phyloP scores from a whole-genome alignment of 441 rosid genomes.

The Sinapis alba region DNA sequence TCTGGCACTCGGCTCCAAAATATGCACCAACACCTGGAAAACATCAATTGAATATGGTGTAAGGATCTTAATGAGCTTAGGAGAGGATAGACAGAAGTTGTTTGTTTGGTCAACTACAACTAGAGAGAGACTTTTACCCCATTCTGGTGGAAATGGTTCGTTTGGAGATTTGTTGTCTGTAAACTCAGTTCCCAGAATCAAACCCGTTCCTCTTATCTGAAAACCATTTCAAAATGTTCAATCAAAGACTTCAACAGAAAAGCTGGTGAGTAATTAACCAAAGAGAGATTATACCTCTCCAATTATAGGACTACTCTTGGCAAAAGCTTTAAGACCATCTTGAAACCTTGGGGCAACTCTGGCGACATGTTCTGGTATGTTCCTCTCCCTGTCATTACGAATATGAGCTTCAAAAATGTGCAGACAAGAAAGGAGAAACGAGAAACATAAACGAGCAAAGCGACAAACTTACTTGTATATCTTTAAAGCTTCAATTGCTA shows the following conservation, averaged over 20 bases:
- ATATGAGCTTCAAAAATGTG: neutral
- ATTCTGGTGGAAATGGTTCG: slow-evolving; percentile 88
- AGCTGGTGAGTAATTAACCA: neutral
- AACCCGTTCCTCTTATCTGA: slow-evolving; percentile 93
- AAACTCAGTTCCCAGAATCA: slow-evolving; percentile 91
- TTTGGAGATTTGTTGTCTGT: slow-evolving; percentile 83
- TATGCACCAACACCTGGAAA: slow-evolving; percentile 72
- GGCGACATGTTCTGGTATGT: slow-evolving; percentile 59
- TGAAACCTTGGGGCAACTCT: slow-evolving; percentile 73
- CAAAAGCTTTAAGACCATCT: slow-evolving; percentile 82
- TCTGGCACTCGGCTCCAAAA: slow-evolving; percentile 86
- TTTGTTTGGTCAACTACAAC: neutral
- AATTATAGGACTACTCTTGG: slow-evolving; percentile 72
- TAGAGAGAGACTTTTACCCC: slow-evolving; percentile 66
- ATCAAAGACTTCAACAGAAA: neutral
- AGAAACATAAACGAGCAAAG: neutral
- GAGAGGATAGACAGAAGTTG: neutral
- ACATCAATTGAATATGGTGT: neutral
- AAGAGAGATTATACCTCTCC: slow-evolving; percentile 71
- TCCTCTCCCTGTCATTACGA: slow-evolving; percentile 64
- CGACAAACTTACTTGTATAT: slow-evolving; percentile 66
- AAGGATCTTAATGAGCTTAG: neutral
- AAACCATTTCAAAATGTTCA: slow-evolving; percentile 20
- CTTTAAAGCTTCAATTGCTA: slow-evolving; percentile 82
- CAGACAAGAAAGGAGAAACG: neutral